These are phyloP conservation scores for Saccharomyces uvarum DNA, from an alignment of 1,139 yeast genomes.

Conservation along the genomic window DNA sequence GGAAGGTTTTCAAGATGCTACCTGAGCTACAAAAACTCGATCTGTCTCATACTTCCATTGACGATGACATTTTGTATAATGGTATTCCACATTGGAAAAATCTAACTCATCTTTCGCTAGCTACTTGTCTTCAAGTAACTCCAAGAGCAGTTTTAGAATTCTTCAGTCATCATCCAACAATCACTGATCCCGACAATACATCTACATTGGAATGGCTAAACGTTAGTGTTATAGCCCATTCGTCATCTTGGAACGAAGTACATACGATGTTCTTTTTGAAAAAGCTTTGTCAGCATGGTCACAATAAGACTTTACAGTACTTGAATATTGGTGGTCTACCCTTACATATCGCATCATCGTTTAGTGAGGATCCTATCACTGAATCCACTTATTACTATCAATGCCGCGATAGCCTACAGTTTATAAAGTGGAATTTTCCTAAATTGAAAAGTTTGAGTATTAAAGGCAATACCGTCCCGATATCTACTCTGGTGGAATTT, in stretches of 20 bases:
- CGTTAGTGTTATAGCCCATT: constrained; percentile 65
- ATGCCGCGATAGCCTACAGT: constrained; percentile 41
- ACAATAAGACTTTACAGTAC: constrained; percentile 36
- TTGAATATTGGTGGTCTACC: constrained; percentile 75
- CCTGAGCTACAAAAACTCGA: constrained; percentile 62
- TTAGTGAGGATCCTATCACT: constrained; percentile 31
- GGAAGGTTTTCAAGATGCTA: constrained; percentile 50
- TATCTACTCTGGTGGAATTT: constrained; percentile 44
- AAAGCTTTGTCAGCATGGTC: constrained; percentile 36
- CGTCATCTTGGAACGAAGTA: constrained; percentile 52
- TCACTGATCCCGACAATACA: constrained; percentile 37
- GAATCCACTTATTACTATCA: constrained; percentile 24
- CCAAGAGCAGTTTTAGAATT: constrained; percentile 69
- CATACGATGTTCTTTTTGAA: constrained; percentile 52
- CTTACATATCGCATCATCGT: constrained; percentile 18
- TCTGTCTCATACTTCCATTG: constrained; percentile 72
- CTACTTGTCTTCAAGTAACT: constrained; percentile 70
- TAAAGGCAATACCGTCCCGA: constrained; percentile 48
- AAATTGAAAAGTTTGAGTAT: constrained; percentile 55
- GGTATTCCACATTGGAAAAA: constrained; percentile 46
- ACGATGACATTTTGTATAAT: constrained; percentile 44
- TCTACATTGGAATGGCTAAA: constrained; percentile 63
- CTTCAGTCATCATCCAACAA: constrained; percentile 65
- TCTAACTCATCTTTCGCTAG: constrained; percentile 69
- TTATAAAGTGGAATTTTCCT: constrained; percentile 49